Percentiles rank a stretch among this genome's conserved stretches.
These are phyloP conservation scores for Leccinum insolens DNA, from an alignment of 1,284 basidiomycete genomes.

Conservation along the genomic window DNA sequence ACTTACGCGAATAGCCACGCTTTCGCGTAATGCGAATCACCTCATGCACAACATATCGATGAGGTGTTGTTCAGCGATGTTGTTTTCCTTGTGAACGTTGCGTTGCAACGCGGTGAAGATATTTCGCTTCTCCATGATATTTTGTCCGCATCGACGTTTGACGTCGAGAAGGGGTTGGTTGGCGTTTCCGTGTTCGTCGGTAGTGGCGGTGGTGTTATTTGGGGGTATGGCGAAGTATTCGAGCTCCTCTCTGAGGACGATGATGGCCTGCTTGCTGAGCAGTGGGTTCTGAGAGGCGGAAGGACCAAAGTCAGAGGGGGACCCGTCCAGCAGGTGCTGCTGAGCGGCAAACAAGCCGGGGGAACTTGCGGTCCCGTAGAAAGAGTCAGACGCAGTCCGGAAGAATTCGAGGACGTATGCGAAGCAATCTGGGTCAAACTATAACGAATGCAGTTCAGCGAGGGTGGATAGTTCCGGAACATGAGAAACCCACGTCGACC, in stretches of 20 bases:
- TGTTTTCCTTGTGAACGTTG: slow-evolving; percentile 99
- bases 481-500: slow-evolving; percentile 79
- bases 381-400: slow-evolving; percentile 82
- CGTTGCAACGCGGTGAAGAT: slow-evolving; percentile 98
- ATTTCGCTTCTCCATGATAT: slow-evolving; percentile 85
- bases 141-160: slow-evolving; percentile 85
- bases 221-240: slow-evolving; percentile 98
- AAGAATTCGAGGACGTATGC: slow-evolving; percentile 93
- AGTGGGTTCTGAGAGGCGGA: slow-evolving; percentile 84
- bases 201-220: slow-evolving; percentile 61
- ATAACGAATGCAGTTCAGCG: slow-evolving; percentile 19
- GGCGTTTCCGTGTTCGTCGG: slow-evolving; percentile 78
- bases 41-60: slow-evolving; percentile 99
- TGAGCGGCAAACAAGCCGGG: slow-evolving; percentile 82
- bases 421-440: slow-evolving; percentile 99
- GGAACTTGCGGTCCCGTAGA: slow-evolving; percentile 83
- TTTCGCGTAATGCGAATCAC: slow-evolving; percentile 42
- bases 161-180: slow-evolving; percentile 76
- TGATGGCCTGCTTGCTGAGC: slow-evolving; percentile 96
- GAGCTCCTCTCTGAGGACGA: slow-evolving; percentile 96
- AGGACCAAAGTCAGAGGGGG: slow-evolving; percentile 65
- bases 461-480: slow-evolving; percentile 7
- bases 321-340: slow-evolving; percentile 72
- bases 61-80: slow-evolving; percentile 97
- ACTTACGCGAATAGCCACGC: slow-evolving; percentile 23